Evolutionary conservation across 768 basidiomycete genomes (phyloP), one percentile per base, ranked within the genome.

Genomic region (Tephrocybe rancida): DNA sequence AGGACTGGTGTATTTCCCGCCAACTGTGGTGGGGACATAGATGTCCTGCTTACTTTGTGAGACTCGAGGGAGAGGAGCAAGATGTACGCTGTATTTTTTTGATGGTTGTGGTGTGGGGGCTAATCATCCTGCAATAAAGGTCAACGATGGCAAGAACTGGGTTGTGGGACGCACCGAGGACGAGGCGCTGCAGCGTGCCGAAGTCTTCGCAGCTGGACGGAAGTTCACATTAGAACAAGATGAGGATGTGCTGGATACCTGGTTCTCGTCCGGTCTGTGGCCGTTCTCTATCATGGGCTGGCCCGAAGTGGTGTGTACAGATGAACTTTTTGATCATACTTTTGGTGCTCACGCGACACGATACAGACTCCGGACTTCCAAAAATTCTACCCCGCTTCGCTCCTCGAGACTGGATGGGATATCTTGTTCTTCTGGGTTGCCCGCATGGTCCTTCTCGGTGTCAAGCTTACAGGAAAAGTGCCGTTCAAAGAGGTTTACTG

Each of bases 371-470:
- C 73, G 3, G 96, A 98, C 66, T 61, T 92, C 37, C 69, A 85
- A 58, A 75, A 77, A 26, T 98, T 92, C 76, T 99, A 95, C 70
- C 97, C 97, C 0, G 74, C 92, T 2, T 83, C 86, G n/a, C 61
- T 98, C 39, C 83, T 98, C 26, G 97, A 98, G 74, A 99, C 97
- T 0, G 97, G 97, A 42, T 98, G 97, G 96, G 97, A 98, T 59
- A 98, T 98, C 63, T 71, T 99, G n/a, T 95, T 95, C 81, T 98
- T 98, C 84, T 99, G 97, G 97, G 96, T 98, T 6, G 95, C 97
- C 14, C 89, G 97, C 38, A 99, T 98, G 96, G 96, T 91, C 44
- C 74, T 99, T 64, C 85, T 98, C 30, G 96, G 97, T 38, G 73
- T 93, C 62, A 81, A 88, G 52, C 84, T 98, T 42, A 99, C 97